phyloP scores from a whole-genome alignment of 2,329 filamentous ascomycete genomes.

The Penicillium sp. region DNA sequence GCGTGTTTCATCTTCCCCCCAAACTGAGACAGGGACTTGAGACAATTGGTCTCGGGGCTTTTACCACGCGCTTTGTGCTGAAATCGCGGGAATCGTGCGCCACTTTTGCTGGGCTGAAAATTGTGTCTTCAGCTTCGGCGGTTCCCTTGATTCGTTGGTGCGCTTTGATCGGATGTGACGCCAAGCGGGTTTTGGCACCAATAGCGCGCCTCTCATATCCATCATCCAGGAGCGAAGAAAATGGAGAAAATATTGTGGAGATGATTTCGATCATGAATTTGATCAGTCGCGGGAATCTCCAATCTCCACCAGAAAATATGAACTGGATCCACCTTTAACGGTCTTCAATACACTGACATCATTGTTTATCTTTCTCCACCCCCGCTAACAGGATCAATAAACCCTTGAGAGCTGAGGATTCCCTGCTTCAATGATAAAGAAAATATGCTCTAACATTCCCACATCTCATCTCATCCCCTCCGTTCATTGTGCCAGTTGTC shows the following conservation, averaged over 20 bases:
- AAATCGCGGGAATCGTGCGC: neutral
- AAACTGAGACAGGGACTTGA: conserved; percentile 7
- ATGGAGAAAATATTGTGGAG: too few relatives aligned
- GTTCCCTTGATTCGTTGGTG: neutral
- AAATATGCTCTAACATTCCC: too few relatives aligned
- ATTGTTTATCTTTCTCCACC: too few relatives aligned
- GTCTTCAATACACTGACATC: neutral
- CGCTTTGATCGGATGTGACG: neutral
- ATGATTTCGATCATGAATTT: too few relatives aligned
- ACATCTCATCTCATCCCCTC: too few relatives aligned
- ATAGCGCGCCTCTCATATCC: neutral
- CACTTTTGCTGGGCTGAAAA: neutral
- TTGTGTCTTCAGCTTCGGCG: too few relatives aligned
- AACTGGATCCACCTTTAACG: neutral
- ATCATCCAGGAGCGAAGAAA: too few relatives aligned
- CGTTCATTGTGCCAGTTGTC: neutral
- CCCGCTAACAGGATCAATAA: too few relatives aligned
- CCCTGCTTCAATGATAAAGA: too few relatives aligned
- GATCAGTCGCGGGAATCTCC: too few relatives aligned
- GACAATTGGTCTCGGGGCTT: neutral
- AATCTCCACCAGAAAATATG: neutral
- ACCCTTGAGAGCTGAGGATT: too few relatives aligned
- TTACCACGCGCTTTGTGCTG: neutral
- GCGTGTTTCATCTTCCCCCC: conserved; percentile 17
- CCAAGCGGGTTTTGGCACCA: neutral